A percentile compares a stretch with the other conserved stretches of the same genome.
phyloP scores from a whole-genome alignment of 352 stramenopile genomes.

The Phytopythium montanum region DNA sequence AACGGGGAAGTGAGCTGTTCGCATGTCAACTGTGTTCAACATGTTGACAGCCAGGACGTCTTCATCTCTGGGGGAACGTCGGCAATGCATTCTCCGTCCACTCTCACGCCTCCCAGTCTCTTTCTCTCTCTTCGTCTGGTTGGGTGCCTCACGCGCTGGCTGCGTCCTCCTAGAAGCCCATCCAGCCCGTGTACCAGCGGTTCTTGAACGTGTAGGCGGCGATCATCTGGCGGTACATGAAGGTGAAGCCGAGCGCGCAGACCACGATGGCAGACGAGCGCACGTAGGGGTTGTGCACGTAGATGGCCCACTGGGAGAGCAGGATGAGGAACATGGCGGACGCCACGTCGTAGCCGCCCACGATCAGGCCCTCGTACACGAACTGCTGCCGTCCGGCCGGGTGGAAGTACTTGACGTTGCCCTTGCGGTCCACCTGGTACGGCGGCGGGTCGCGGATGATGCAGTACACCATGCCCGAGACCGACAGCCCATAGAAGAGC shows the following conservation, averaged over 20 bases:
- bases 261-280: constrained; percentile 53
- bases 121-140: not conserved
- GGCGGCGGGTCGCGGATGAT: constrained; percentile 85
- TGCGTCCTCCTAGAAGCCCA: constrained; percentile 56
- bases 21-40: no score
- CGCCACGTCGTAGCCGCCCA: constrained; percentile 64
- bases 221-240: constrained; percentile 87
- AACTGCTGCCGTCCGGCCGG: constrained; percentile 79
- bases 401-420: constrained; percentile 87
- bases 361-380: constrained; percentile 79
- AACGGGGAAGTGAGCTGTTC: not conserved
- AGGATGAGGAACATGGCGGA: constrained; percentile 73
- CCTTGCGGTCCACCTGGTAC: constrained; percentile 67
- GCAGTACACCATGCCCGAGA: constrained; percentile 88
- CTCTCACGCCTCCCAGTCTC: no score
- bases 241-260: constrained; percentile 64
- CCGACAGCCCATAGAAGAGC: constrained; percentile 85
- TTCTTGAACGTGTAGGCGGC: constrained; percentile 86
- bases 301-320: constrained; percentile 81
- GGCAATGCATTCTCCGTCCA: not conserved
- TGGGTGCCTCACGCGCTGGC: not conserved
- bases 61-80: not conserved
- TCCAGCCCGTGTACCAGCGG: constrained; percentile 84
- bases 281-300: constrained; percentile 52
- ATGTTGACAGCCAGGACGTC: no score